These are phyloP conservation scores for Anisodus tanguticus DNA, from an alignment of 257 asterid species.

Conservation along the genomic window DNA sequence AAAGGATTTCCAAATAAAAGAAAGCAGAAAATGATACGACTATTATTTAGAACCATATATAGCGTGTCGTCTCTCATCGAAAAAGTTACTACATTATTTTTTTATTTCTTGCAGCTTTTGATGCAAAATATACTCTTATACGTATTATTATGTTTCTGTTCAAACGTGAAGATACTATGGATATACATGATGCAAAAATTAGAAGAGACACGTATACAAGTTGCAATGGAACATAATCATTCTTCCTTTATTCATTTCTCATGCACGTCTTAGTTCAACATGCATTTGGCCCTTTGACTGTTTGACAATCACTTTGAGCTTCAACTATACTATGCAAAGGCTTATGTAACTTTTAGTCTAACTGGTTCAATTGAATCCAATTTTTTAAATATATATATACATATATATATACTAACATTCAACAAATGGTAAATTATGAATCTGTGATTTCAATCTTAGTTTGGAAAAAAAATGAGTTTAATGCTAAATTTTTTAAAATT, in stretches of 20 bases:
- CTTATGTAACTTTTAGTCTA: no score
- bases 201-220: not conserved
- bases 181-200: not conserved
- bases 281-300: not conserved
- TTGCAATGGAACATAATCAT: not conserved
- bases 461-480: no score
- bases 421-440: no score
- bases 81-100: not conserved
- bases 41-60: not conserved
- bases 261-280: not conserved
- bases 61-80: not conserved
- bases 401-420: no score
- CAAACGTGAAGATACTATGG: not conserved
- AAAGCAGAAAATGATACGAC: not conserved
- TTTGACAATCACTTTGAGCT: not conserved
- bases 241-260: not conserved
- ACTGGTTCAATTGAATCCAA: not conserved
- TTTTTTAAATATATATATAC: no score
- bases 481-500: no score
- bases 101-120: constrained; percentile 19
- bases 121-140: not conserved
- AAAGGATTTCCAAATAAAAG: not conserved
- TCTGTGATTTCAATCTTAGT: no score
- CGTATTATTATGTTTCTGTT: not conserved
- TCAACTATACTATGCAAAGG: not conserved